Evolutionary conservation across 2,329 filamentous ascomycete species (phyloP).

Genomic region (Nigrospora sphaerica): DNA sequence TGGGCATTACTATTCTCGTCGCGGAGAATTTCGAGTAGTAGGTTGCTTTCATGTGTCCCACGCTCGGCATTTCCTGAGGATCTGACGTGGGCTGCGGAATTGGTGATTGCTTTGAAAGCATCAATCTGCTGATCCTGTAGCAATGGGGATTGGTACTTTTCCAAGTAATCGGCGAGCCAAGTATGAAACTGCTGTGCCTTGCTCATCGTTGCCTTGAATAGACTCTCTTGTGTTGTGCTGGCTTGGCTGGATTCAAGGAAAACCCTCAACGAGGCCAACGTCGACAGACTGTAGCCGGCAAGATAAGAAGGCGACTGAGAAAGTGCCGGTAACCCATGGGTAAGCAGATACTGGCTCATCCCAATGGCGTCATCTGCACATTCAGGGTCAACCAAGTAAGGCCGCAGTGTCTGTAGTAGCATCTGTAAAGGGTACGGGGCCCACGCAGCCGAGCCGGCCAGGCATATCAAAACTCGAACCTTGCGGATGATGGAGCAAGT

Average conservation of each 20-base stretch:
- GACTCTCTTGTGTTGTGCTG: conserved; percentile 77
- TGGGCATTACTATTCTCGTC: conserved; percentile 58
- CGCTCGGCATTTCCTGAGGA: conserved; percentile 62
- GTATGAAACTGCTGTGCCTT: conserved; percentile 69
- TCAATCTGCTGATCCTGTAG: conserved; percentile 43
- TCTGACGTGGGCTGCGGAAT: conserved; percentile 60
- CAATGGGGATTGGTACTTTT: conserved; percentile 48
- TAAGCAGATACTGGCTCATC: conserved; percentile 76
- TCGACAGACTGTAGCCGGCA: conserved; percentile 72
- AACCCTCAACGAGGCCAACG: conserved; percentile 68
- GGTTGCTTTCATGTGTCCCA: conserved; percentile 67
- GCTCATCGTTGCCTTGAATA: conserved; percentile 69
- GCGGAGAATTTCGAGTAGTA: conserved; percentile 72
- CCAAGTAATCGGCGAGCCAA: conserved; percentile 70
- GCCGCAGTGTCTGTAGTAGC: conserved; percentile 72
- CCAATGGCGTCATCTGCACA: conserved; percentile 89
- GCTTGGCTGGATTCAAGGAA: conserved; percentile 70
- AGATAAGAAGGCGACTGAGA: conserved; percentile 64
- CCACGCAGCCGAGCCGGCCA: conserved; percentile 68
- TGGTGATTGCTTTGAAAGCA: conserved; percentile 61
- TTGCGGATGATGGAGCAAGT: conserved; percentile 83
- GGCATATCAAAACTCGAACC: conserved; percentile 69
- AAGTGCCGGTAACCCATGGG: conserved; percentile 60
- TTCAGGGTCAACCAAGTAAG: conserved; percentile 73
- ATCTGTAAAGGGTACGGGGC: conserved; percentile 83